phyloP scores from a whole-genome alignment of 2,329 filamentous ascomycete species.

The Aureobasidium lini region DNA sequence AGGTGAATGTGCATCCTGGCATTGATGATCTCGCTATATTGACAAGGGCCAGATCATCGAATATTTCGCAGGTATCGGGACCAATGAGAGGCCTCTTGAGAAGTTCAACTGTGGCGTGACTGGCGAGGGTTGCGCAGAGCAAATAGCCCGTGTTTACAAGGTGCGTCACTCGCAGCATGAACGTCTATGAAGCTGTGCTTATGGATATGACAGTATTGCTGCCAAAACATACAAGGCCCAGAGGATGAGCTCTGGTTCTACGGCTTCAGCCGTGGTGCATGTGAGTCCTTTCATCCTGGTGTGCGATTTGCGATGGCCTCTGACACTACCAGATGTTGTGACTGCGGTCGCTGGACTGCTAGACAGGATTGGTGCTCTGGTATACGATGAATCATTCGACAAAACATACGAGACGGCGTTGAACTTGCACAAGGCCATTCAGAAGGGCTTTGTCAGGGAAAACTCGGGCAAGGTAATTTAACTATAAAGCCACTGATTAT shows the following conservation, averaged over 20 bases:
- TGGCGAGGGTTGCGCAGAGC: not conserved
- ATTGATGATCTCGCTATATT: not conserved
- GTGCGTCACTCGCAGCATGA: not conserved
- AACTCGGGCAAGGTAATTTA: not conserved
- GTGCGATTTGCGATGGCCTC: not conserved
- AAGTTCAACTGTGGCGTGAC: not conserved
- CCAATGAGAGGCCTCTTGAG: not conserved
- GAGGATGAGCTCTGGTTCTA: not conserved
- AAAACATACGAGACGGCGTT: not conserved
- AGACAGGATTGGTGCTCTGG: not conserved
- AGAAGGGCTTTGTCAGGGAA: not conserved
- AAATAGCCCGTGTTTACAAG: not conserved
- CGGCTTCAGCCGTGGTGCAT: not conserved
- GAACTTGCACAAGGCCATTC: not conserved
- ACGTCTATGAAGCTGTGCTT: not conserved
- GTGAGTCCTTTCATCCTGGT: not conserved
- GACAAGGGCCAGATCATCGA: not conserved
- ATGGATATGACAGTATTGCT: not conserved
- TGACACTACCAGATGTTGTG: not conserved
- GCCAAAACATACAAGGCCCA: not conserved
- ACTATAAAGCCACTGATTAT: not conserved
- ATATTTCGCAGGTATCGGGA: not conserved
- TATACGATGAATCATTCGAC: not conserved
- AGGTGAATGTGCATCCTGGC: not conserved
- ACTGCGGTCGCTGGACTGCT: not conserved